Percentiles rank a stretch among this genome's conserved stretches.
phyloP scores from a whole-genome alignment of 139 green algal genomes.

The Gonium pectorale region DNA sequence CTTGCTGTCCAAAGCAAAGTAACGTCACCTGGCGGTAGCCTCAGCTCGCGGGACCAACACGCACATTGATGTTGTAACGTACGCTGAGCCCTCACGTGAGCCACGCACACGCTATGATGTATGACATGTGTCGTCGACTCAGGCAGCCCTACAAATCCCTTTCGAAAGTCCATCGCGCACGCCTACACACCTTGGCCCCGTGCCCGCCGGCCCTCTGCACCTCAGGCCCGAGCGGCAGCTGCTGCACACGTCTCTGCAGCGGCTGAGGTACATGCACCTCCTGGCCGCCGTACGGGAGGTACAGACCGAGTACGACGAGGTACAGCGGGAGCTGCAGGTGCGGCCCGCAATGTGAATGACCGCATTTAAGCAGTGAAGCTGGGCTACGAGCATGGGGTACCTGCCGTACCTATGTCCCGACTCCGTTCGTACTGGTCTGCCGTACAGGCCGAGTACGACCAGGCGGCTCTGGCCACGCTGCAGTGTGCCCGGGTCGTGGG shows the following conservation, averaged over 20 bases:
- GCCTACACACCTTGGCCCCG: not conserved
- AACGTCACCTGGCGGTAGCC: no score
- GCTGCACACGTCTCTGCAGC: conserved; percentile 33
- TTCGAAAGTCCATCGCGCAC: not conserved
- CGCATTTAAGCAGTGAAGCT: no score
- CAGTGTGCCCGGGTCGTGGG: conserved; percentile 64
- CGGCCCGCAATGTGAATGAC: not conserved
- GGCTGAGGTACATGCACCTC: conserved; percentile 18
- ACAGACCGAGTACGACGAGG: conserved; percentile 8
- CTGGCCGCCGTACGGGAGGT: not conserved
- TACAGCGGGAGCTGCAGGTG: conserved; percentile 27
- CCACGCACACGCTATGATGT: no score
- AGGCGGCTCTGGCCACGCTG: conserved; percentile 50
- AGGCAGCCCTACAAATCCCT: not conserved
- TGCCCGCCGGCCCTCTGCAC: not conserved
- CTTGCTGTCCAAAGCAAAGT: no score
- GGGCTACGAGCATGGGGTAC: no score
- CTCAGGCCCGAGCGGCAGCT: conserved; percentile 45
- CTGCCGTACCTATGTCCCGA: no score
- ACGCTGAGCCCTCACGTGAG: no score
- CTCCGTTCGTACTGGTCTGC: no score
- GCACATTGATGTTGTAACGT: no score
- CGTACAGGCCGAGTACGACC: conserved; percentile 53
- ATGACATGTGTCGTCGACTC: no score
- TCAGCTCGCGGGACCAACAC: no score